Base-by-base conservation (phyloP, 148 eudicot genomes). In the Pouteria glomerata region DNA sequence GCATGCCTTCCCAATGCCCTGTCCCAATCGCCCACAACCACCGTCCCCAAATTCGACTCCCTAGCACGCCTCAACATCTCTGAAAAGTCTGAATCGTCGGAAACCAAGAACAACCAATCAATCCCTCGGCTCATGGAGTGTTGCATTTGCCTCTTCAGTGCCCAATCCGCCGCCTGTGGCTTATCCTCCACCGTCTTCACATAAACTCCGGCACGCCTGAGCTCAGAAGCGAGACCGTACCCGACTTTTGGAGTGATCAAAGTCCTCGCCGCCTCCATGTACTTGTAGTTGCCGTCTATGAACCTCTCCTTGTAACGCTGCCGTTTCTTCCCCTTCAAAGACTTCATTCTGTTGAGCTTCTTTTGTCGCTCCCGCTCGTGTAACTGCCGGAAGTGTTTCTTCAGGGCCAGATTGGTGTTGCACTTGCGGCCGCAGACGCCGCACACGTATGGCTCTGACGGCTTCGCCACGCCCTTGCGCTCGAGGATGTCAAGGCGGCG, bases 161-260 rank as follows among this genome's bases (percentile, higher is more conserved):
- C 98, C 96, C 91, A 90, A 77, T 92, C 98, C 1, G 98, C 98
- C 42, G 98, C 93, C 69, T 92, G 98, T 1, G 98, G 98, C 79
- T 92, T 92, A 82, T 92, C 96, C 80, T 83, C 87, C 66, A 92
- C 98, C 5, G 96, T 92, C 81, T 88, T 92, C 8, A 92, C 98
- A 69, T 42, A 85, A 66, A 92, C 96, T 71, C 98, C 98, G 14
- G 98, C 98, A 2, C 98, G 79, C 79, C 85, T 82, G 80, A 92
- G 79, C 80, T 90, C 98, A 6, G 63, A 73, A 0, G 82, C 98
- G 26, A 92, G 68, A 2, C 97, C 93, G 51, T 90, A 92, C 70
- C 98, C 98, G 0, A 78, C 77, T 73, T 86, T 92, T 0, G 96
- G 98, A 0, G 74, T 82, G 21, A 92, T 41, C 78, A 92, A 72